Base-by-base conservation (phyloP, 2,329 filamentous ascomycete species). In the Coleophoma eucalyptorum region DNA sequence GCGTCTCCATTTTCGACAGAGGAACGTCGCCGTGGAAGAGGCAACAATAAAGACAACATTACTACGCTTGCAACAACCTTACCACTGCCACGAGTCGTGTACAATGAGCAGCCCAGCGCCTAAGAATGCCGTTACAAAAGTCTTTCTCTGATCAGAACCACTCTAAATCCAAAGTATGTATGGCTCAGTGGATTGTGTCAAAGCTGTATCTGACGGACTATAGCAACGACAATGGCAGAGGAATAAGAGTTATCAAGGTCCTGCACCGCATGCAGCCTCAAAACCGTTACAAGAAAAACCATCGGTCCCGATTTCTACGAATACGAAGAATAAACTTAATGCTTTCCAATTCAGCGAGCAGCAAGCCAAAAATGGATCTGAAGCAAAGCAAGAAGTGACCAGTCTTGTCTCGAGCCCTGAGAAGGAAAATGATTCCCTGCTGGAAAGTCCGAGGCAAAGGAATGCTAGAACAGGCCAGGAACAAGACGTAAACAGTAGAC, bases 321-420 rank as follows among this genome's bases (percentile, higher is more conserved):
- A 72, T 8, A 83, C 83, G 11, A 85, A 80, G 62, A 79, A 71
- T 55, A 86, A 85, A 60, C 72, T 86, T 32, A 78, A 76, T 52
- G 68, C 69, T 32, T 81, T 80, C 61, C 79, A 80, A 50, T 85
- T 82, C 55, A 70, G 74, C 16, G 52, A 52, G 31, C 48, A 55
- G 7, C 4, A 63, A 12, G 26, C 6, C 5, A 5, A 26, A 26
- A 56, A 55, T 21, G 54, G 58, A 3, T 57, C 63, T 19, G 51
- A 58, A n/a, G 49, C 48, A 20, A 45, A 49, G 48, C 63, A 58
- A 45, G 43, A 32, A 34, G 48, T 55, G 13, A 56, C 58, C 20
- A 56, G 49, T 54, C 47, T 59, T 8, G 19, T 56, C 3, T 59
- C 59, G 15, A 42, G 54, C 16, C 58, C 61, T 31, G 59, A 64